A percentile compares a stretch with the other conserved stretches of the same genome.
Conservation (phyloP, 495 filamentous ascomycete species). For the Annulohypoxylon stygium region DNA sequence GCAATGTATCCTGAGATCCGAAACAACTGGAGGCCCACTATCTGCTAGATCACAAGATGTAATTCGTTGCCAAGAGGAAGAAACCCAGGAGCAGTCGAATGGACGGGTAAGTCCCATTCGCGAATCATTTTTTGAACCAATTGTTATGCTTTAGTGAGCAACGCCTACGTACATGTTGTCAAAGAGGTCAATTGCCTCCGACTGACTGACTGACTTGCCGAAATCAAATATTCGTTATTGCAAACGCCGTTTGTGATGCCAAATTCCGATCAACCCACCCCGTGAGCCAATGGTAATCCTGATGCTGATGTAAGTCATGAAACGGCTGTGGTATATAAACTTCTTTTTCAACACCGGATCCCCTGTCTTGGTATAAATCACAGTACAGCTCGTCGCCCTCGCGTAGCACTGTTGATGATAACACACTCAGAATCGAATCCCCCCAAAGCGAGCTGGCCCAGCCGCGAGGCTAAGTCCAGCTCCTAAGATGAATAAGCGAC, state of each 20-base stretch:
- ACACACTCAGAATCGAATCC: constrained; percentile 44
- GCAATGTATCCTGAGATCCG: constrained; percentile 3
- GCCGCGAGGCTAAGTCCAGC: constrained; percentile 26
- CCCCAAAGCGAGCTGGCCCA: constrained; percentile 13
- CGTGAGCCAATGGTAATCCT: constrained; percentile 45
- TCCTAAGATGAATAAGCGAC: constrained; percentile 31
- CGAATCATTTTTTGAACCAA: constrained; percentile 44
- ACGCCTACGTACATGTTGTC: constrained; percentile 48
- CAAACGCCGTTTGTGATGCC: constrained; percentile 49
- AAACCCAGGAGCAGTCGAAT: constrained; percentile 34
- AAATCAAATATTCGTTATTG: constrained; percentile 48
- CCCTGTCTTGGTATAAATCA: constrained; percentile 46
- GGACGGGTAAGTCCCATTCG: constrained; percentile 45
- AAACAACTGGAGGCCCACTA: constrained; percentile 4
- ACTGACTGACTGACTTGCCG: constrained; percentile 41
- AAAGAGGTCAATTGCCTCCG: constrained; percentile 33
- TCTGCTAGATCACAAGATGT: constrained; percentile 19
- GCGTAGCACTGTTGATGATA: constrained; percentile 38
- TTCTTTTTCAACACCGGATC: constrained; percentile 47
- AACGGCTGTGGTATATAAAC: constrained; percentile 47
- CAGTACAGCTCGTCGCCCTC: constrained; percentile 37
- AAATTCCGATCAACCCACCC: constrained; percentile 49
- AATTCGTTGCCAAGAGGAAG: constrained; percentile 37
- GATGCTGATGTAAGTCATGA: constrained; percentile 49
- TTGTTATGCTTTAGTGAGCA: constrained; percentile 41